Conservation (phyloP, 75 land plant species). For the Pinus taeda region DNA sequence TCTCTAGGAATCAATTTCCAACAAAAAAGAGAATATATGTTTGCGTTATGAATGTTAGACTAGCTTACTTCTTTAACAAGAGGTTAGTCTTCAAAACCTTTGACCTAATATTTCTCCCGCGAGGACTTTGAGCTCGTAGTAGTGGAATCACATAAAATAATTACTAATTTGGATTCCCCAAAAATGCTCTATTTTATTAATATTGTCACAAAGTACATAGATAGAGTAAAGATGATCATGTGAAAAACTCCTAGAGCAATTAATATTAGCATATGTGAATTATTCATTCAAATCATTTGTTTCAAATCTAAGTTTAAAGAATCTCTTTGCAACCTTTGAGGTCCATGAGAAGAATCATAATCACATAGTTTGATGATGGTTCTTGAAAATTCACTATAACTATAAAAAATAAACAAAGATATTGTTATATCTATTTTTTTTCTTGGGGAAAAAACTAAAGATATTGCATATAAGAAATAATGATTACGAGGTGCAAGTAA, state of each 20-base stretch:
- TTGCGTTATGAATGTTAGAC: too few species aligned
- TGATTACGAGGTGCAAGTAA: too few species aligned
- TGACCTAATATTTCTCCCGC: not conserved
- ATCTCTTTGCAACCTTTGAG: not conserved
- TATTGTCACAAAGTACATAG: slow-evolving; percentile 59
- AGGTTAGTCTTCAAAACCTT: slow-evolving; percentile 11
- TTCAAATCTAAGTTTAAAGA: not conserved
- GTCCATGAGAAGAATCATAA: not conserved
- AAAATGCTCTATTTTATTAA: slow-evolving; percentile 33
- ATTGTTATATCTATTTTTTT: too few species aligned
- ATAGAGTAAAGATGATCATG: slow-evolving; percentile 51
- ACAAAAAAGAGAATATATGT: too few species aligned
- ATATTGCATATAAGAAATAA: too few species aligned
- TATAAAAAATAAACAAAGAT: too few species aligned
- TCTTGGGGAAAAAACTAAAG: too few species aligned
- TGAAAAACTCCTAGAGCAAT: slow-evolving; percentile 29
- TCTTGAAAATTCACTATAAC: too few species aligned
- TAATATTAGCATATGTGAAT: slow-evolving; percentile 14
- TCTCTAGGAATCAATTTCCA: too few species aligned
- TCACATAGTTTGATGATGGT: not conserved
- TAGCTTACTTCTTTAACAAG: not conserved
- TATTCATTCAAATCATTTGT: not conserved
- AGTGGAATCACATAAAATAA: slow-evolving; percentile 9
- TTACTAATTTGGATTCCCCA: slow-evolving; percentile 22
- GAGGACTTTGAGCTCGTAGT: not conserved